A percentile compares a stretch with the other conserved stretches of the same genome.
Evolutionary conservation across 2,329 filamentous ascomycete genomes (phyloP).

Genomic region (Pseudogymnoascus sp.): DNA sequence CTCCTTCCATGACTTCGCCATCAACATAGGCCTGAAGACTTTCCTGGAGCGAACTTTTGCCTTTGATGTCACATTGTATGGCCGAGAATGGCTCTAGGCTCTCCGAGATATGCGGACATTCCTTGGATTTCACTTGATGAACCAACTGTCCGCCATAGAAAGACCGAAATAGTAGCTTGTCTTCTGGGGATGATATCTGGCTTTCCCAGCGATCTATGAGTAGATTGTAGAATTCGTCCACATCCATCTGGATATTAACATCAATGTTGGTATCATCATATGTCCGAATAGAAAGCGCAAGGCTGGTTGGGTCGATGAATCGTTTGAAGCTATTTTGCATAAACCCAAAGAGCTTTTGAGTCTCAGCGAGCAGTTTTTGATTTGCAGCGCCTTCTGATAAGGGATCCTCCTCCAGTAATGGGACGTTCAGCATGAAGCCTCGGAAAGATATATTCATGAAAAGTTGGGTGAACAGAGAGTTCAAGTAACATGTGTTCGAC

Average conservation of each 20-base stretch:
- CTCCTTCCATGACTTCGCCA: slow-evolving; percentile 93
- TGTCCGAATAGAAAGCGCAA: slow-evolving; percentile 69
- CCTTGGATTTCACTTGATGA: slow-evolving; percentile 90
- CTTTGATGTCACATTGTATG: slow-evolving; percentile 93
- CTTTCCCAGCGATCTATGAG: slow-evolving; percentile 87
- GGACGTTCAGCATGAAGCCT: slow-evolving; percentile 65
- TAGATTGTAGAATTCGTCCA: slow-evolving; percentile 94
- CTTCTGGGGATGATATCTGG: slow-evolving; percentile 59
- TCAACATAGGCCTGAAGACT: slow-evolving; percentile 93
- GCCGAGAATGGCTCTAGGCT: slow-evolving; percentile 84
- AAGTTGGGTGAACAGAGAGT: slow-evolving; percentile 86
- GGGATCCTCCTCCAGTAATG: slow-evolving; percentile 18
- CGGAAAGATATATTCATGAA: slow-evolving; percentile 93
- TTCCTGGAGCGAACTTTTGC: slow-evolving; percentile 73
- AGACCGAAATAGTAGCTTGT: slow-evolving; percentile 64
- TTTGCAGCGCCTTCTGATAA: slow-evolving; percentile 45
- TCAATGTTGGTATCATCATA: slow-evolving; percentile 80
- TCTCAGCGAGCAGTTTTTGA: slow-evolving; percentile 65
- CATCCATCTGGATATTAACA: slow-evolving; percentile 89
- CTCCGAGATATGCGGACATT: slow-evolving; percentile 90
- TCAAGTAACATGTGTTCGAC: slow-evolving; percentile 95
- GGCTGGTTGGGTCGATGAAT: slow-evolving; percentile 61
- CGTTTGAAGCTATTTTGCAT: slow-evolving; percentile 78
- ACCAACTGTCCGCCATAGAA: slow-evolving; percentile 90
- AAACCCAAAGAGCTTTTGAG: slow-evolving; percentile 71